Evolutionary conservation across 2,329 filamentous ascomycete genomes (phyloP).

Genomic region (Celoporthe dispersa): DNA sequence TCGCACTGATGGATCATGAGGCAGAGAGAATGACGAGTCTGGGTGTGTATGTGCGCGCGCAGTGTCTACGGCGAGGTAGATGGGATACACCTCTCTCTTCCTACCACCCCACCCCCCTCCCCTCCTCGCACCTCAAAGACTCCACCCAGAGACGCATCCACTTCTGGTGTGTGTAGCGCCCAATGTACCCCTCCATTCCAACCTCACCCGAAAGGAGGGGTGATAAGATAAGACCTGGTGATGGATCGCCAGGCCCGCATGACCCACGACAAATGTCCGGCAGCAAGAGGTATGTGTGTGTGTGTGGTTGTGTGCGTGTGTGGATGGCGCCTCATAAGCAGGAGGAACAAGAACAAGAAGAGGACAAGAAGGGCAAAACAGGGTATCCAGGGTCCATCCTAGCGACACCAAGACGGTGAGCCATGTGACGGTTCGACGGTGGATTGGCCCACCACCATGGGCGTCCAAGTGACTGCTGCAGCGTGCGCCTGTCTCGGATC

Average conservation of each 20-base stretch:
- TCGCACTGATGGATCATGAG: too few relatives aligned
- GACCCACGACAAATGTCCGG: background rate
- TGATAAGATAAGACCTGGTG: constrained; percentile 30
- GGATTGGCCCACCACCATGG: constrained; percentile 12
- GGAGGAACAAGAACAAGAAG: background rate
- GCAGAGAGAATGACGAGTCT: too few relatives aligned
- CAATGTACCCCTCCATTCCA: constrained; percentile 23
- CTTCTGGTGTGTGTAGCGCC: background rate
- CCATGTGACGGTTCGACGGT: constrained; percentile 15
- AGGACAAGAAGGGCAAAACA: background rate
- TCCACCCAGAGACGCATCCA: constrained; percentile 2
- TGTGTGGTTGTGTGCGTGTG: background rate
- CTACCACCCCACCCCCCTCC: too few relatives aligned
- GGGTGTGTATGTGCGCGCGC: too few relatives aligned
- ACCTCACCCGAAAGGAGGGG: constrained; percentile 29
- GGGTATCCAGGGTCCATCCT: background rate
- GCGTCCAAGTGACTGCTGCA: constrained; percentile 8
- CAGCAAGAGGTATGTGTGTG: background rate
- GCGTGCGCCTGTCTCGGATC: constrained; percentile 18
- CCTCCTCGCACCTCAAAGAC: background rate
- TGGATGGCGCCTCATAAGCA: background rate
- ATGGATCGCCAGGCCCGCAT: background rate
- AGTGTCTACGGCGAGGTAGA: background rate
- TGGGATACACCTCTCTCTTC: background rate
- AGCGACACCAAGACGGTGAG: background rate